phyloP scores from a whole-genome alignment of 192 early-diverging fungal species.

The Gamsiella multidivaricata region DNA sequence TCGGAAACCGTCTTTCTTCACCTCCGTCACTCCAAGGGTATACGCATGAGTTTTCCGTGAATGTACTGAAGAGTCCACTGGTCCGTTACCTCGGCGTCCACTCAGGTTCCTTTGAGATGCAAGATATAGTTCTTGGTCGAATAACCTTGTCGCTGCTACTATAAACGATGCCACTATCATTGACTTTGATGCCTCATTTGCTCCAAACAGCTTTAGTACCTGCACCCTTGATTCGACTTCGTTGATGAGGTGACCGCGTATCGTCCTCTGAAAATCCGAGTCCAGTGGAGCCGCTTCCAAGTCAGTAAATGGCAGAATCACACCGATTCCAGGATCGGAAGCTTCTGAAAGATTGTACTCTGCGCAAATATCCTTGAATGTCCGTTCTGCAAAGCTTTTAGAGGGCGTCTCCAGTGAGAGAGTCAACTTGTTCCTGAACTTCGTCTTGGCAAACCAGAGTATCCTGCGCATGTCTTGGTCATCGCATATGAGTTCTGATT shows the following conservation, averaged over 20 bases:
- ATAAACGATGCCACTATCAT: conserved; percentile 13
- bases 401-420: conserved; percentile 17
- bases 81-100: conserved; percentile 9
- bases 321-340: background rate
- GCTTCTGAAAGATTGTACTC: conserved; percentile 20
- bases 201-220: background rate
- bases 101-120: conserved; percentile 3
- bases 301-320: background rate
- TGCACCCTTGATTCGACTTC: conserved; percentile 2
- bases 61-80: conserved; percentile 11
- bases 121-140: conserved; percentile 19
- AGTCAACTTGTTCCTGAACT: background rate
- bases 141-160: conserved; percentile 10
- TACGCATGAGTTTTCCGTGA: background rate
- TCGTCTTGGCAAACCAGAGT: conserved; percentile 3
- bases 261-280: background rate
- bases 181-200: conserved; percentile 26
- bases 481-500: background rate
- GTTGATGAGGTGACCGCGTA: background rate
- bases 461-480: conserved; percentile 5
- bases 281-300: conserved; percentile 1
- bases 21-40: conserved; percentile 16
- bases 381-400: conserved; percentile 12
- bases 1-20: conserved; percentile 17
- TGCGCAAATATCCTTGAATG: conserved; percentile 21